These are phyloP conservation scores for Pythium guiyangense DNA, from an alignment of 352 stramenopile species.

Conservation along the genomic window DNA sequence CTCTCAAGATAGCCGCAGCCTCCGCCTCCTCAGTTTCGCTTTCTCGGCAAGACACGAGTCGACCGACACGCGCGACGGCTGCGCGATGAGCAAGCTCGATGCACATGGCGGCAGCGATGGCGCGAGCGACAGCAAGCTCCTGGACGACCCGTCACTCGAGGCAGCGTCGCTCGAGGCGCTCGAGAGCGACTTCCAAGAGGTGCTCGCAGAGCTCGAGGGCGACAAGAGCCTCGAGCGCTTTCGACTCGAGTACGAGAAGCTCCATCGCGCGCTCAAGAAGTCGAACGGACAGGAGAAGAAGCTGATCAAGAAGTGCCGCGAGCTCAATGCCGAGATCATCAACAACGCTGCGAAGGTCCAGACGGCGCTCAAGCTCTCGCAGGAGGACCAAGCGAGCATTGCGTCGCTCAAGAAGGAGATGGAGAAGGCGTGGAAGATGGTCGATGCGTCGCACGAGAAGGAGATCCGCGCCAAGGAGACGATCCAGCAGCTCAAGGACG, in stretches of 20 bases:
- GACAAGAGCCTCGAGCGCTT: constrained; percentile 94
- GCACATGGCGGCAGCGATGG: background rate
- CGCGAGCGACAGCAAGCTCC: constrained; percentile 32
- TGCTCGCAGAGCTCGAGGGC: constrained; percentile 88
- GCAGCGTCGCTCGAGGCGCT: constrained; percentile 78
- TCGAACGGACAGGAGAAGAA: constrained; percentile 94
- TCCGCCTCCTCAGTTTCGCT: too few species aligned
- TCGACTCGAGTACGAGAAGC: constrained; percentile 94
- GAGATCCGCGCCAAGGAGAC: constrained; percentile 93
- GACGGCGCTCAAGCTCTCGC: constrained; percentile 91
- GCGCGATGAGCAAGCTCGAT: constrained; percentile 17
- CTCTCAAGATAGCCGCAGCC: too few species aligned
- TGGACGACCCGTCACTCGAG: constrained; percentile 46
- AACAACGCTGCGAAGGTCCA: constrained; percentile 96
- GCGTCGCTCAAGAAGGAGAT: constrained; percentile 94
- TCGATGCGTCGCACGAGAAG: constrained; percentile 94
- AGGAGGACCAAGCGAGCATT: constrained; percentile 94
- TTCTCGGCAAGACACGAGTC: too few species aligned
- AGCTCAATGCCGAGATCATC: constrained; percentile 94
- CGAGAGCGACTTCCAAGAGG: constrained; percentile 93
- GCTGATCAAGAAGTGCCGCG: constrained; percentile 93
- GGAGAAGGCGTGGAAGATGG: constrained; percentile 93
- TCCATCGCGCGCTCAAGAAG: constrained; percentile 92
- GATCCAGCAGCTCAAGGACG: constrained; percentile 94
- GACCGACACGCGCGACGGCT: background rate